phyloP scores from a whole-genome alignment of 2,329 filamentous ascomycete species.

The Fusarium acutatum region DNA sequence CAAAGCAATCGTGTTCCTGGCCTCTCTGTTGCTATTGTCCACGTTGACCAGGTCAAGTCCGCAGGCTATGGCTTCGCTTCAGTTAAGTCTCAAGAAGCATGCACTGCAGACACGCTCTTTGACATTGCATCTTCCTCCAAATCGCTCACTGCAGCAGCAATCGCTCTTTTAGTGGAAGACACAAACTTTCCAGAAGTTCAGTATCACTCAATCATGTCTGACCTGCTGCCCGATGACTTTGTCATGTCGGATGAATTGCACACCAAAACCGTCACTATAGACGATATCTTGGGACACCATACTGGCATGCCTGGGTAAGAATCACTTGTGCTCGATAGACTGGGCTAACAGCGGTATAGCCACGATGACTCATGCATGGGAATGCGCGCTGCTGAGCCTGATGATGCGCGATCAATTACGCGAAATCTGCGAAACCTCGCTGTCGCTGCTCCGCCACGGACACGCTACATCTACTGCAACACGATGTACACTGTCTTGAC shows the following conservation, averaged over 20 bases:
- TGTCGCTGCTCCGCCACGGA: neutral
- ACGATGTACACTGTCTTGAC: slow-evolving; percentile 20
- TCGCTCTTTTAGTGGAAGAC: neutral
- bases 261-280: neutral
- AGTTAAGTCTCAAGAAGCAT: neutral
- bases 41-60: neutral
- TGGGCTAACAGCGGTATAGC: fast-evolving
- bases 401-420: neutral
- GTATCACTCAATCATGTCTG: neutral
- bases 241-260: neutral
- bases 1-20: neutral
- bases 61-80: neutral
- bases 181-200: neutral
- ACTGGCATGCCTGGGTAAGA: slow-evolving; percentile 8
- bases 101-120: slow-evolving; percentile 7
- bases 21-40: neutral
- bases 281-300: slow-evolving; percentile 7
- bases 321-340: fast-evolving
- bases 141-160: neutral
- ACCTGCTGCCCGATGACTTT: slow-evolving; percentile 5
- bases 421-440: slow-evolving; percentile 10
- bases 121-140: slow-evolving; percentile 18
- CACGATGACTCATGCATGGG: slow-evolving; percentile 18
- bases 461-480: slow-evolving; percentile 12
- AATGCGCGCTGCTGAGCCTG: neutral